Conservation (phyloP, 192 early-diverging fungal genomes). For the Podila epicladia region DNA sequence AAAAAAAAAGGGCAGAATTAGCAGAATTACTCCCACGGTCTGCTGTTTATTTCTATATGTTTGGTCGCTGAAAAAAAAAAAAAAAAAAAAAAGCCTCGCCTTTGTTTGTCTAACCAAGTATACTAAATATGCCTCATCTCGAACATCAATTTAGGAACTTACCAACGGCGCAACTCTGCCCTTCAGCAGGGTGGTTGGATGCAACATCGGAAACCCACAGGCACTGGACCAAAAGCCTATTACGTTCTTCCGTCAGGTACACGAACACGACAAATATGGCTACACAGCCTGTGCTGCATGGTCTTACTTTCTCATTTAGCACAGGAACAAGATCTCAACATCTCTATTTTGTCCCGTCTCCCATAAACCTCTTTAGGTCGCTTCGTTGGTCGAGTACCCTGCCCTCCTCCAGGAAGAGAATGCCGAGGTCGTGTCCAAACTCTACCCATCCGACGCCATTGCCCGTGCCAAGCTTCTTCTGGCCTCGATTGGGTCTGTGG, state of each 20-base stretch:
- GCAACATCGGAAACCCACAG: slow-evolving; percentile 60
- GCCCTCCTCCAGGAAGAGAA: slow-evolving; percentile 76
- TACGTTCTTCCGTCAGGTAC: slow-evolving; percentile 95
- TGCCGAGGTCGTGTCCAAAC: slow-evolving; percentile 54
- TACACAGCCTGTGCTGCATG: not conserved
- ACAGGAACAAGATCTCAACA: not conserved
- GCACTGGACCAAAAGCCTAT: slow-evolving; percentile 75
- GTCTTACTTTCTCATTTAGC: not conserved
- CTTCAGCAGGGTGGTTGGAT: slow-evolving; percentile 50
- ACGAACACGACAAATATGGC: not conserved
- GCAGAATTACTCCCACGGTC: no score
- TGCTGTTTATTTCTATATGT: no score
- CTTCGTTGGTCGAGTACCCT: slow-evolving; percentile 92
- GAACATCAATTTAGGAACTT: slow-evolving; percentile 41
- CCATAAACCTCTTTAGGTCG: slow-evolving; percentile 61
- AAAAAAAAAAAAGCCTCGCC: not conserved
- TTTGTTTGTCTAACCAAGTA: not conserved
- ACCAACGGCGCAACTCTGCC: slow-evolving; percentile 18
- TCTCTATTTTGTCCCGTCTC: not conserved
- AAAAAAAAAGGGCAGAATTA: no score
- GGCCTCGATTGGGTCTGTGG: slow-evolving; percentile 75
- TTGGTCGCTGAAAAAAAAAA: not conserved
- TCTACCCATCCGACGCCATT: slow-evolving; percentile 91
- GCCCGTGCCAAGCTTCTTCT: slow-evolving; percentile 80
- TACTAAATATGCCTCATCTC: no score